Percentiles rank a stretch among this genome's conserved stretches.
Evolutionary conservation across 2,329 filamentous ascomycete species (phyloP).

Genomic region (Botryotinia narcissicola): DNA sequence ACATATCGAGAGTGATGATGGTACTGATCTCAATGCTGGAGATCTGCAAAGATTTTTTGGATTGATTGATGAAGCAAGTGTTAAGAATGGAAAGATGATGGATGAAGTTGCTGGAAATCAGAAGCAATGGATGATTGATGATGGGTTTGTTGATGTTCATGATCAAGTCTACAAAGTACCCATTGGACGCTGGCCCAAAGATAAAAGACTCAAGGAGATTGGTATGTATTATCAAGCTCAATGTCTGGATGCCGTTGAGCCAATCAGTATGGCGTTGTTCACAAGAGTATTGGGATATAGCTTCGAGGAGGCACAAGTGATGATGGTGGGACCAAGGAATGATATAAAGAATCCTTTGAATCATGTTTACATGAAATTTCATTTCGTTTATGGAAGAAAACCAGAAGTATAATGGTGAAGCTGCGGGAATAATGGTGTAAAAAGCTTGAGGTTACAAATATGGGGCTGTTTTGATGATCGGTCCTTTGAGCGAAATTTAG

Average conservation of each 20-base stretch:
- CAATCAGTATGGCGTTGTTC: slow-evolving; percentile 37
- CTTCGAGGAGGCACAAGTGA: slow-evolving; percentile 47
- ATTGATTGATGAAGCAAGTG: slow-evolving; percentile 44
- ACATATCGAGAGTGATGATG: slow-evolving; percentile 46
- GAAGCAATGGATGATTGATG: slow-evolving; percentile 45
- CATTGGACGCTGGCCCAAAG: slow-evolving; percentile 52
- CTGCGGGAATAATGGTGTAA: neutral
- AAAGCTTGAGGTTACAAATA: neutral
- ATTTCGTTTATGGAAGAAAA: slow-evolving; percentile 44
- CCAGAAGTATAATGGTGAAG: neutral
- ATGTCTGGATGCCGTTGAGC: slow-evolving; percentile 19
- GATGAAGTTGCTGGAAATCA: slow-evolving; percentile 42
- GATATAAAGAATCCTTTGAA: slow-evolving; percentile 44
- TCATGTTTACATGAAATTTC: slow-evolving; percentile 54
- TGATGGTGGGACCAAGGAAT: slow-evolving; percentile 47
- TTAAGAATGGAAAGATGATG: slow-evolving; percentile 49
- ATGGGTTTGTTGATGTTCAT: slow-evolving; percentile 52
- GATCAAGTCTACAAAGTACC: slow-evolving; percentile 36
- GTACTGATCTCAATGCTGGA: slow-evolving; percentile 42
- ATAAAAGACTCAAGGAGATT: slow-evolving; percentile 21
- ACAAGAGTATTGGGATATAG: slow-evolving; percentile 50
- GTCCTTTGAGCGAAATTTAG: neutral
- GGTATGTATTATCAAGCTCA: slow-evolving; percentile 21
- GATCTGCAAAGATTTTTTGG: slow-evolving; percentile 49
- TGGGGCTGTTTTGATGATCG: neutral